These are phyloP conservation scores for Selaginella moellendorffii DNA, from an alignment of 75 land plant genomes.

Conservation along the genomic window DNA sequence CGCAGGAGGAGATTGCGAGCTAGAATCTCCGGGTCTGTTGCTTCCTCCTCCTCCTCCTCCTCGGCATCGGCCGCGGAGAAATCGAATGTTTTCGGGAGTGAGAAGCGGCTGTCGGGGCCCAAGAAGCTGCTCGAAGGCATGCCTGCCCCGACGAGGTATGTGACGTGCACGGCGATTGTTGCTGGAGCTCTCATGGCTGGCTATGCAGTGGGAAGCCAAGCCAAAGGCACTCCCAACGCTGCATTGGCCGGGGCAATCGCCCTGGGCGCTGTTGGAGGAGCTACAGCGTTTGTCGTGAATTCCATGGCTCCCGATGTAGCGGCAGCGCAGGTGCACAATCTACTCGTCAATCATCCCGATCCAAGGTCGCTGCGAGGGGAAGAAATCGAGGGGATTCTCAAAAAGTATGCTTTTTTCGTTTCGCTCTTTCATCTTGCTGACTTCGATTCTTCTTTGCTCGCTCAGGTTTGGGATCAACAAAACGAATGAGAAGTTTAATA, in stretches of 20 bases:
- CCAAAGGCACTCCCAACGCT: constrained; percentile 26
- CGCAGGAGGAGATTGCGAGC: background rate
- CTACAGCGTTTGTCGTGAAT: constrained; percentile 49
- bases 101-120: constrained; percentile 48
- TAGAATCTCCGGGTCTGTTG: background rate
- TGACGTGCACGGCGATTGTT: constrained; percentile 36
- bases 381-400: constrained; percentile 47
- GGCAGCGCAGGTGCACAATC: constrained; percentile 57
- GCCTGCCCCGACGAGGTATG: constrained; percentile 54
- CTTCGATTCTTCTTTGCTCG: background rate
- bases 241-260: constrained; percentile 68
- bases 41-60: background rate
- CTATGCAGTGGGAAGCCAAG: constrained; percentile 43
- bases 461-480: constrained; percentile 82
- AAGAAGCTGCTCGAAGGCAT: constrained; percentile 43
- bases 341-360: constrained; percentile 47
- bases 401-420: constrained; percentile 30
- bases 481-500: constrained; percentile 60
- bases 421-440: background rate
- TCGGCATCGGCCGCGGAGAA: background rate
- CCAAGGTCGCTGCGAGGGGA: constrained; percentile 36
- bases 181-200: constrained; percentile 73
- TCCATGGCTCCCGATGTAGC: constrained; percentile 65
- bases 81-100: constrained; percentile 40
- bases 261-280: constrained; percentile 65